Conservation (phyloP, 176 grass and related monocot genomes). For the Bolboschoenus planiculmis region DNA sequence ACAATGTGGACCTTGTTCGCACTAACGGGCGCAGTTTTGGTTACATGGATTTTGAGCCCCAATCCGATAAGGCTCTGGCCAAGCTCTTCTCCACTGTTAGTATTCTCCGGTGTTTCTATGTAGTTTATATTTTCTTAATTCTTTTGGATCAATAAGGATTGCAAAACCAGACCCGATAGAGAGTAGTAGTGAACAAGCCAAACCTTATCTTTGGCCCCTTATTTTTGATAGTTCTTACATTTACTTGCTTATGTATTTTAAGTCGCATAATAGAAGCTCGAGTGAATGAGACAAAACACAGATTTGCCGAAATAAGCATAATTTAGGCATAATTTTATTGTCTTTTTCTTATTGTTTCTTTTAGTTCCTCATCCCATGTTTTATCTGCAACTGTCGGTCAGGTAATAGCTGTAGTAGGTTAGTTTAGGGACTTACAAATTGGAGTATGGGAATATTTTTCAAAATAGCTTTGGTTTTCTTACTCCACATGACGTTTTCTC, state of each 20-base stretch:
- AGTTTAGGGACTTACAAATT: neutral
- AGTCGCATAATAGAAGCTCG: too few relatives aligned
- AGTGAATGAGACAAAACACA: too few relatives aligned
- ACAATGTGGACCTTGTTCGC: slow-evolving; percentile 57
- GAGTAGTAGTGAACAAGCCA: too few relatives aligned
- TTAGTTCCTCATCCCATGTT: too few relatives aligned
- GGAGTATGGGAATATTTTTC: neutral
- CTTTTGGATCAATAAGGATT: neutral
- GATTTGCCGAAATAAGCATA: too few relatives aligned
- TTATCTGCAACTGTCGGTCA: too few relatives aligned
- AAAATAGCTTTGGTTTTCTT: neutral
- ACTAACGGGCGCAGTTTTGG: slow-evolving; percentile 59
- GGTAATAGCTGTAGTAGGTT: neutral
- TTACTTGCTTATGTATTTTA: too few relatives aligned
- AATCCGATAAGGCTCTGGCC: slow-evolving; percentile 58
- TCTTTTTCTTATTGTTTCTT: too few relatives aligned
- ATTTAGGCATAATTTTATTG: too few relatives aligned
- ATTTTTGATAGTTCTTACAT: too few relatives aligned
- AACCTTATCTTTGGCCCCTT: too few relatives aligned
- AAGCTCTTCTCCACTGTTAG: slow-evolving; percentile 77
- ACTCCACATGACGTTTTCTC: neutral
- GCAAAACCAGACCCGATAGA: neutral
- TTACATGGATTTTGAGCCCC: slow-evolving; percentile 73
- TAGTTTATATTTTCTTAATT: neutral
- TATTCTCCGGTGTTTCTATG: neutral